Conservation (phyloP, 192 early-diverging fungal genomes). For the Podila epicladia region DNA sequence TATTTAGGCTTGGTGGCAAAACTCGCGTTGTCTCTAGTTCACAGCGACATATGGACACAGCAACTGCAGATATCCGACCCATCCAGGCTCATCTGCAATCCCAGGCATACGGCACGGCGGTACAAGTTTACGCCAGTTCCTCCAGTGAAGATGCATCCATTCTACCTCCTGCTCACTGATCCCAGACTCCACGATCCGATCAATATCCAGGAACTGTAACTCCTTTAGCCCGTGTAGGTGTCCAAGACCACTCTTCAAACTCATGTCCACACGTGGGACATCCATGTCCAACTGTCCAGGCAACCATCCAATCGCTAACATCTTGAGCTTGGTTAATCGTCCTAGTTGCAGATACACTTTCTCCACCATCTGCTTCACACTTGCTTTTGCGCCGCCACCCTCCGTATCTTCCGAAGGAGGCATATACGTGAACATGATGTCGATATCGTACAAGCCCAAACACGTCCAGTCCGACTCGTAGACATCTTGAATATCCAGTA, state of each 20-base stretch:
- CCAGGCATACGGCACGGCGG: no score
- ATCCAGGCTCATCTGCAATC: no score
- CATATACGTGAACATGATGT: background rate
- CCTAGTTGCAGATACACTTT: background rate
- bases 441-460: background rate
- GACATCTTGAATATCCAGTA: background rate
- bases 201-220: background rate
- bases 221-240: background rate
- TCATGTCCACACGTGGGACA: background rate
- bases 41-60: no score
- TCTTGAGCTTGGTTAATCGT: background rate
- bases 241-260: background rate
- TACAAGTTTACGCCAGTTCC: no score
- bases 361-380: background rate
- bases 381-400: background rate
- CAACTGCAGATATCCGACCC: no score
- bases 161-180: background rate
- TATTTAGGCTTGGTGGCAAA: no score
- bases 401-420: background rate
- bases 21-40: no score
- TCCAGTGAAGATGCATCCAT: background rate
- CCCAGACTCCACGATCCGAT: background rate
- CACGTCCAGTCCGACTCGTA: conserved; percentile 1
- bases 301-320: background rate
- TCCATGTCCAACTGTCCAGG: background rate